Percentiles rank a stretch among this genome's conserved stretches.
phyloP scores from a whole-genome alignment of 305 asterid genomes.

The Fraxinus velutina region DNA sequence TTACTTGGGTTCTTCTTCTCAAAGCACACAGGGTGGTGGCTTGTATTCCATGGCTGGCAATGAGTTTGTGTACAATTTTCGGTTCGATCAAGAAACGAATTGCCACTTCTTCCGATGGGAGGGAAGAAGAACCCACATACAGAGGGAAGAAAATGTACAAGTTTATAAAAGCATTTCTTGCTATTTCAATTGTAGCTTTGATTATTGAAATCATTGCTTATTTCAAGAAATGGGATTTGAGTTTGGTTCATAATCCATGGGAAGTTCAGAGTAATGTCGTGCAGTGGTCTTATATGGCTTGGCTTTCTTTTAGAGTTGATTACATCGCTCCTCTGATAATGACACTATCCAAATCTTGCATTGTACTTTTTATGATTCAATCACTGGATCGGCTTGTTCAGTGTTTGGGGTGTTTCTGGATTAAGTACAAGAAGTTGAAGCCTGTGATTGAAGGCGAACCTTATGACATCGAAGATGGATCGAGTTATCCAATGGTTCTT shows the following conservation, averaged over 20 bases:
- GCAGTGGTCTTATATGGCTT: constrained; percentile 66
- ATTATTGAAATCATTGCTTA: constrained; percentile 62
- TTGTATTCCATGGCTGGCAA: constrained; percentile 57
- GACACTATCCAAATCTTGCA: constrained; percentile 64
- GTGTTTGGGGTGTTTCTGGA: constrained; percentile 85
- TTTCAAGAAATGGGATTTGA: constrained; percentile 71
- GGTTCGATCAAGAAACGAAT: constrained; percentile 66
- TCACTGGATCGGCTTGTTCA: constrained; percentile 68
- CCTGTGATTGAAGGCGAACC: constrained; percentile 46
- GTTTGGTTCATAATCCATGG: constrained; percentile 50
- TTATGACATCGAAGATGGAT: constrained; percentile 56
- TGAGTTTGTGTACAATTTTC: constrained; percentile 29
- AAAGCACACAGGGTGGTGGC: constrained; percentile 59
- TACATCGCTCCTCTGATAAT: constrained; percentile 67
- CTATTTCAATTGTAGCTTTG: constrained; percentile 61
- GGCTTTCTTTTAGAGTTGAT: constrained; percentile 70
- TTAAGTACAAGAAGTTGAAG: constrained; percentile 60
- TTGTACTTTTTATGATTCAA: constrained; percentile 76
- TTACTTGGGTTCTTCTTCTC: constrained; percentile 60
- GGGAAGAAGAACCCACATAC: constrained; percentile 65
- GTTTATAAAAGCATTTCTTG: constrained; percentile 73
- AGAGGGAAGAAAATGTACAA: constrained; percentile 58
- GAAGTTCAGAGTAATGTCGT: constrained; percentile 60
- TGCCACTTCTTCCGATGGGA: constrained; percentile 52
- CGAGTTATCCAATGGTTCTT: constrained; percentile 82